Evolutionary conservation across 2,329 filamentous ascomycete species (phyloP).

Genomic region (Helicocarpus griseus): DNA sequence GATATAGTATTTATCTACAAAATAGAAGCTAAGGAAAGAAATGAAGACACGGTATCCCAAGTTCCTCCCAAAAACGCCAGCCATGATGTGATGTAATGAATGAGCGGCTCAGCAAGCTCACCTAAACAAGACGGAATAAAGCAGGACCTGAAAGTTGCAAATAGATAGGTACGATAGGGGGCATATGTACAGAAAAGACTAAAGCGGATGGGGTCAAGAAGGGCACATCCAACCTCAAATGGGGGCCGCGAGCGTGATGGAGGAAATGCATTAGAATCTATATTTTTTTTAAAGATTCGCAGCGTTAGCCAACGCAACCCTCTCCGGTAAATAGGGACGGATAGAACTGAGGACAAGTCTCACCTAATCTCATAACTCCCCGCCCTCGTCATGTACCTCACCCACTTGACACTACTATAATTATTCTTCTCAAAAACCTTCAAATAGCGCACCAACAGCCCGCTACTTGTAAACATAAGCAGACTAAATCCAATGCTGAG

Average conservation of each 20-base stretch:
- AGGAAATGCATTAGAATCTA: neutral
- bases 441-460: slow-evolving; percentile 81
- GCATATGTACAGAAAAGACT: neutral
- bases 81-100: neutral
- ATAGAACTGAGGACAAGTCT: slow-evolving; percentile 8
- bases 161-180: neutral
- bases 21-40: neutral
- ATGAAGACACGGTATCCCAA: neutral
- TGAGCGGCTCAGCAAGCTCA: neutral
- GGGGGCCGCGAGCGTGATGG: neutral
- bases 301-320: neutral
- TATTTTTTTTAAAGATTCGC: neutral
- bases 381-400: slow-evolving; percentile 95
- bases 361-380: slow-evolving; percentile 96
- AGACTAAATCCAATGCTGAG: slow-evolving; percentile 85
- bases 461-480: slow-evolving; percentile 96
- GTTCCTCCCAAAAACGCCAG: neutral
- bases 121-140: neutral
- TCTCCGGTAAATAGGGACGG: neutral
- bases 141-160: neutral
- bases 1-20: neutral
- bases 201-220: neutral
- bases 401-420: slow-evolving; percentile 98
- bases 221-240: neutral
- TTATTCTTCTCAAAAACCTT: slow-evolving; percentile 99